A percentile compares a stretch with the other conserved stretches of the same genome.
Evolutionary conservation across 345 rosid species (phyloP).

Genomic region (Eucalyptus tenuipes): DNA sequence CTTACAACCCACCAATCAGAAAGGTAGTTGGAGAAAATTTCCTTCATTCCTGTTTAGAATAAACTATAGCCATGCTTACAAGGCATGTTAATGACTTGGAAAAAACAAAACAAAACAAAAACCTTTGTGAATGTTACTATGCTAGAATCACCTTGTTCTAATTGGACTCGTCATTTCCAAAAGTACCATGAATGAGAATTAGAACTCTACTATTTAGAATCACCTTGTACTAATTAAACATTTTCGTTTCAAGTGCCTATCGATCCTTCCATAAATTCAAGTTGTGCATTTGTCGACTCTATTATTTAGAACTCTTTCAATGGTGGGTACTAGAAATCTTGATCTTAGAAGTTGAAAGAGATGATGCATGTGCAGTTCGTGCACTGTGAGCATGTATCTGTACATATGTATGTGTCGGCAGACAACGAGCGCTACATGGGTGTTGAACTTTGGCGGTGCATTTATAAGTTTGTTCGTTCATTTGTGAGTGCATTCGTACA

Average conservation of each 20-base stretch:
- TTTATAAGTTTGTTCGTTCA: not conserved
- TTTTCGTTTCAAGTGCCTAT: not conserved
- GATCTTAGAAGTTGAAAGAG: not conserved
- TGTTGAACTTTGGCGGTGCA: not conserved
- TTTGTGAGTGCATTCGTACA: not conserved
- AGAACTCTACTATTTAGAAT: not conserved
- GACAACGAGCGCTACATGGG: not conserved
- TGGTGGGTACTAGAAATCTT: not conserved
- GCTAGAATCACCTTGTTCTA: not conserved
- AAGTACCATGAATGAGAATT: not conserved
- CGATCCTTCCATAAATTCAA: not conserved
- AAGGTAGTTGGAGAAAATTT: not conserved
- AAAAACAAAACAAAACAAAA: not conserved
- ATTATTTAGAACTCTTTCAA: not conserved
- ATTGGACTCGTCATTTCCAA: not conserved
- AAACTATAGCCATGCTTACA: not conserved
- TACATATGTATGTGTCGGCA: not conserved
- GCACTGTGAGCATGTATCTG: too few species aligned
- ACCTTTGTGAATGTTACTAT: not conserved
- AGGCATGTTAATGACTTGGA: not conserved
- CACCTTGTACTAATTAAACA: not conserved
- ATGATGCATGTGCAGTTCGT: not conserved
- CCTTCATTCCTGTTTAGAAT: not conserved
- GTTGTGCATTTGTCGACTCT: not conserved
- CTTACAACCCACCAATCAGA: not conserved